phyloP scores from a whole-genome alignment of 257 asterid genomes.

The Capsicum baccatum region DNA sequence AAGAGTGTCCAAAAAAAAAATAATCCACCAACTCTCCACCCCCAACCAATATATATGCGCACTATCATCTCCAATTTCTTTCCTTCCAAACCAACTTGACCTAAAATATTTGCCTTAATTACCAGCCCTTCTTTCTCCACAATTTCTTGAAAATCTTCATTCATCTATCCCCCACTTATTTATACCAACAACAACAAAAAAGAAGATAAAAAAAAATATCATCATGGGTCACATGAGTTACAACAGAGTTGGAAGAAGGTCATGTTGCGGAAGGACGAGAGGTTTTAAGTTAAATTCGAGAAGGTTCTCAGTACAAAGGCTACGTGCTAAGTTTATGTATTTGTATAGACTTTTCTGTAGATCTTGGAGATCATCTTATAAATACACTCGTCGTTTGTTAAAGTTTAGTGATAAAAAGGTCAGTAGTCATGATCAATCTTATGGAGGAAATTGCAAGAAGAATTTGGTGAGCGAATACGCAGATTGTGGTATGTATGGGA shows the following conservation, averaged over 20 bases:
- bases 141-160: constrained; percentile 12
- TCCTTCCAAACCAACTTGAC: constrained; percentile 35
- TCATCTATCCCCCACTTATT: background rate
- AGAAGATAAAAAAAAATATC: background rate
- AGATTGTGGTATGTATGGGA: constrained; percentile 22
- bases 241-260: constrained; percentile 43
- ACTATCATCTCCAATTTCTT: constrained; percentile 29
- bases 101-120: constrained; percentile 27
- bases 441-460: constrained; percentile 5
- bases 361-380: constrained; percentile 37
- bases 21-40: too few relatives aligned
- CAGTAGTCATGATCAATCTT: background rate
- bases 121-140: background rate
- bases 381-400: constrained; percentile 33
- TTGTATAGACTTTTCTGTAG: constrained; percentile 39
- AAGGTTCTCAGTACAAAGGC: constrained; percentile 47
- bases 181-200: background rate
- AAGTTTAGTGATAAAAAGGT: constrained; percentile 13
- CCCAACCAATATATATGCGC: background rate
- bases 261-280: constrained; percentile 36
- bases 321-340: constrained; percentile 45
- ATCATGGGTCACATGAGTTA: constrained; percentile 40
- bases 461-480: constrained; percentile 31
- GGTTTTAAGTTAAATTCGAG: constrained; percentile 50
- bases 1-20: too few relatives aligned